Conservation (phyloP, 164 flowering plant species). For the Nymphaea thermarum region DNA sequence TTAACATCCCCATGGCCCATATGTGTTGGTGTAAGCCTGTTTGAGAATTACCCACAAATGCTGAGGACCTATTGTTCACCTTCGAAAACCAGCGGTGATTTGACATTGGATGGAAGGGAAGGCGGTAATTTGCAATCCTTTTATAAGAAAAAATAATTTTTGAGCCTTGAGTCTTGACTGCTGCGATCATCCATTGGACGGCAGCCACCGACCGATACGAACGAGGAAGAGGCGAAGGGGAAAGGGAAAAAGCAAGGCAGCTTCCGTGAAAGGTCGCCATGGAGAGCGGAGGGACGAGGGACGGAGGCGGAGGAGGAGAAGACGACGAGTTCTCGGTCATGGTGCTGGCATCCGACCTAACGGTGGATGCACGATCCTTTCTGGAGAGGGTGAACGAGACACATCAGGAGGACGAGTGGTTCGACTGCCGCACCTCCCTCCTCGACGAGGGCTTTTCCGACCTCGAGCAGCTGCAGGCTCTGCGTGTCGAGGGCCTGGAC, state of each 20-base stretch:
- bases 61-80: neutral
- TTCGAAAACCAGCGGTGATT: neutral
- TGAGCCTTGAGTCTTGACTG: neutral
- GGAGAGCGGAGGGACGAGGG: conserved; percentile 13
- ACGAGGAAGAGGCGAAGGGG: neutral
- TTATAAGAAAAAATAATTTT: too few species aligned
- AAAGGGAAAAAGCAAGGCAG: neutral
- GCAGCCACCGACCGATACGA: neutral
- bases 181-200: neutral
- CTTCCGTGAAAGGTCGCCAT: neutral
- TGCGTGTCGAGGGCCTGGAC: conserved; percentile 55
- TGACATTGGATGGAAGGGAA: neutral
- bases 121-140: neutral
- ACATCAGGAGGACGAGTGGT: conserved; percentile 44
- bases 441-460: conserved; percentile 70
- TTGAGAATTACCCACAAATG: too few species aligned
- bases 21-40: too few species aligned
- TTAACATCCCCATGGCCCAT: too few species aligned
- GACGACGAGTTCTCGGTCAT: conserved; percentile 64
- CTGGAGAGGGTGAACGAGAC: conserved; percentile 12
- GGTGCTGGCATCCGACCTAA: conserved; percentile 77
- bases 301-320: conserved; percentile 7
- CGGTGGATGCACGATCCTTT: conserved; percentile 68
- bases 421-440: conserved; percentile 57
- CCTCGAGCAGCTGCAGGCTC: conserved; percentile 53